phyloP scores from a whole-genome alignment of 768 basidiomycete genomes.

The Pholiota conissans region DNA sequence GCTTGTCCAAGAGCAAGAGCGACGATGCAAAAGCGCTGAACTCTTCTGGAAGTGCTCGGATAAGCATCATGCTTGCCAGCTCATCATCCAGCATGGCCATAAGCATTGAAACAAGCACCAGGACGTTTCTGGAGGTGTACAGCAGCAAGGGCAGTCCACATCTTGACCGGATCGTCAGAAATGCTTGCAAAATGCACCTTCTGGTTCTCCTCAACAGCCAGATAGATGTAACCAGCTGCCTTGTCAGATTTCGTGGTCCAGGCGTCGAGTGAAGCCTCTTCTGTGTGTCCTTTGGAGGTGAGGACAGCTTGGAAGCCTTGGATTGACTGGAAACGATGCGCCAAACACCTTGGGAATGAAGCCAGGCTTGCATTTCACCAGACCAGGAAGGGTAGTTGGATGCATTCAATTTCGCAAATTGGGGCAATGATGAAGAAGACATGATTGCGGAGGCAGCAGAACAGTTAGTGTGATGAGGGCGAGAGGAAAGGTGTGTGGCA shows the following conservation, averaged over 20 bases:
- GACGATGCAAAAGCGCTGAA: too few species aligned
- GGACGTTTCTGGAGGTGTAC: constrained; percentile 23
- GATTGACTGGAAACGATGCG: too few species aligned
- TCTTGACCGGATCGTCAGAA: constrained; percentile 21
- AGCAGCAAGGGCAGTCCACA: constrained; percentile 17
- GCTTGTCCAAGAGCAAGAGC: too few species aligned
- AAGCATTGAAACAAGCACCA: constrained; percentile 20
- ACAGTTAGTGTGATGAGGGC: background rate
- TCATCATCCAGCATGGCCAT: constrained; percentile 3
- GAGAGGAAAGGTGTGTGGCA: background rate
- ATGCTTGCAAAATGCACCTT: constrained; percentile 17
- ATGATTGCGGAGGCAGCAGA: background rate
- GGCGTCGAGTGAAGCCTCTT: background rate
- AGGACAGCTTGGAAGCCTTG: background rate
- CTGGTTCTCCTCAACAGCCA: constrained; percentile 17
- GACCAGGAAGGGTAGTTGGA: background rate
- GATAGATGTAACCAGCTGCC: constrained; percentile 21
- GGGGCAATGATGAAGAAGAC: background rate
- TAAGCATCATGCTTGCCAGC: too few species aligned
- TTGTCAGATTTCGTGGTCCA: constrained; percentile 2
- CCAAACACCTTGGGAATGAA: background rate
- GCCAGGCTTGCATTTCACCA: background rate
- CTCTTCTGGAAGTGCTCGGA: too few species aligned
- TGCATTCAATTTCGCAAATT: background rate
- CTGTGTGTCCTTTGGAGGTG: background rate